Evolutionary conservation across 179 eudicot genomes (phyloP).

Genomic region (Amaranthus tricolor): DNA sequence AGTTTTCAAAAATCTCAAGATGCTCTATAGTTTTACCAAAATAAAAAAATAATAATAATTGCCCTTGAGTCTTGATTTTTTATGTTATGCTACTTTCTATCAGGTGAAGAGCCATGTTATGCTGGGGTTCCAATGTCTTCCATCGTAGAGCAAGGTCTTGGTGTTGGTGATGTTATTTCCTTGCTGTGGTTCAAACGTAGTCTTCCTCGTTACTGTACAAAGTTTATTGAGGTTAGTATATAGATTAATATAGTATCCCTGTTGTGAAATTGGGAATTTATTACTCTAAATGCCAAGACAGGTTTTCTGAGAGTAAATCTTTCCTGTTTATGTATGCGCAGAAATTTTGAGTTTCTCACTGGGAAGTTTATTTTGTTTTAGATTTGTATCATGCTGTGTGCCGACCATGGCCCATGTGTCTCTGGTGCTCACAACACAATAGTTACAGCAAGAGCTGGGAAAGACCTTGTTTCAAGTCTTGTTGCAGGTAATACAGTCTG

Average conservation of each 20-base stretch:
- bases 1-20: background rate
- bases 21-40: constrained; percentile 4
- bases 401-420: constrained; percentile 99
- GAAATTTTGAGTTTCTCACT: constrained; percentile 2
- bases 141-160: constrained; percentile 86
- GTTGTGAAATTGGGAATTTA: background rate
- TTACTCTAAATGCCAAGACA: background rate
- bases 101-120: constrained; percentile 98
- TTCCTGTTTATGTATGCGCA: constrained; percentile 1
- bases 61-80: constrained; percentile 1
- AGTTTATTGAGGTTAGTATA: constrained; percentile 80
- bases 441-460: constrained; percentile 98
- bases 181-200: constrained; percentile 98
- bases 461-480: constrained; percentile 96
- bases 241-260: background rate
- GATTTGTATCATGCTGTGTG: constrained; percentile 98
- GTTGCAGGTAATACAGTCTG: constrained; percentile 62
- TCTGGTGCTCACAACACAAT: constrained; percentile 99
- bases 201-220: constrained; percentile 96
- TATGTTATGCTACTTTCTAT: constrained; percentile 17
- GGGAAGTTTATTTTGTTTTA: constrained; percentile 26
- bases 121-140: constrained; percentile 98
- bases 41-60: background rate
- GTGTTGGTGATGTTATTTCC: constrained; percentile 97
- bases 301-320: background rate